These are phyloP conservation scores for Tremella fuciformis DNA, from an alignment of 768 basidiomycete genomes.

Conservation along the genomic window DNA sequence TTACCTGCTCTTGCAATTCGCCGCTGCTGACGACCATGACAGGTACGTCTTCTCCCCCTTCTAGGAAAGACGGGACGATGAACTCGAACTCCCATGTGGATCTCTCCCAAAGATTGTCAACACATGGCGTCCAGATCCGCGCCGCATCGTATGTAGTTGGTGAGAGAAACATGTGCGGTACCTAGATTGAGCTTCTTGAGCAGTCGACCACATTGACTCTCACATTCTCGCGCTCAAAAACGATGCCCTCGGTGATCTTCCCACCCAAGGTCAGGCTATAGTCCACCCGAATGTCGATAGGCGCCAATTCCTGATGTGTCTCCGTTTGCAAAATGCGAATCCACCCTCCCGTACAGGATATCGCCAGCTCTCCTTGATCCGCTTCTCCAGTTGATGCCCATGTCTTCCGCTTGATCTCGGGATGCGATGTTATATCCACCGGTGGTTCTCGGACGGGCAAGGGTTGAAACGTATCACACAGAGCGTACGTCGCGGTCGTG, in stretches of 20 bases:
- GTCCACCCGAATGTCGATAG: constrained; percentile 45
- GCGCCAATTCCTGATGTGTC: constrained; percentile 57
- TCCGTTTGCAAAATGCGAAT: constrained; percentile 54
- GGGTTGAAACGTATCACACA: constrained; percentile 56
- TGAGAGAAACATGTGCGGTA: constrained; percentile 88
- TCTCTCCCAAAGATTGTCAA: constrained; percentile 91
- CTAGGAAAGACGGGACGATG: constrained; percentile 65
- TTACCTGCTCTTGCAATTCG: constrained; percentile 87
- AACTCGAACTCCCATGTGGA: constrained; percentile 99
- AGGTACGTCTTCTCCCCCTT: constrained; percentile 58
- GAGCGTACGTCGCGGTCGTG: constrained; percentile 38
- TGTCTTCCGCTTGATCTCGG: constrained; percentile 86
- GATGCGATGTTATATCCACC: constrained; percentile 79
- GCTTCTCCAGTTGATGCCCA: constrained; percentile 86
- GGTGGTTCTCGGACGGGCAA: constrained; percentile 63
- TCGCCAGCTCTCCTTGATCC: constrained; percentile 91
- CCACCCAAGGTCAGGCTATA: constrained; percentile 51
- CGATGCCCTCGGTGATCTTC: constrained; percentile 51
- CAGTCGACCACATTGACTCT: constrained; percentile 9
- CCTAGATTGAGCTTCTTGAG: constrained; percentile 59
- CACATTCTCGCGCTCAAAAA: constrained; percentile 41
- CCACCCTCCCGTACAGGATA: constrained; percentile 62
- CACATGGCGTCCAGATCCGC: constrained; percentile 97
- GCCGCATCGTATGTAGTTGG: constrained; percentile 84
- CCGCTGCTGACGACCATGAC: constrained; percentile 91